These are phyloP conservation scores for Chimonanthus praecox DNA, from an alignment of 164 flowering plant species.

Conservation along the genomic window DNA sequence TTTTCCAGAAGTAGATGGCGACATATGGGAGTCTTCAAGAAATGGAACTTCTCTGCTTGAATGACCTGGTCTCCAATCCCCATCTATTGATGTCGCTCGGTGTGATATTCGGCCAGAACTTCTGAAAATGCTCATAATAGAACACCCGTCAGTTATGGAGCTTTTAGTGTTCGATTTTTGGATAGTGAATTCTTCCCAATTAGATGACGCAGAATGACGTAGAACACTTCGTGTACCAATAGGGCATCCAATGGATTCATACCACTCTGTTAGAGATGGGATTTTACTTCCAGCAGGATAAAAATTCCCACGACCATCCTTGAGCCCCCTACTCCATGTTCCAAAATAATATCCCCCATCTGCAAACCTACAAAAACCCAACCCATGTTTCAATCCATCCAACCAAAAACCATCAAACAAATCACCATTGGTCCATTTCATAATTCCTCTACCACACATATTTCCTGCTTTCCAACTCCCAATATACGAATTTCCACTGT, in stretches of 20 bases:
- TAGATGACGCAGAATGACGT: conserved; percentile 28
- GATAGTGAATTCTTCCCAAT: conserved; percentile 24
- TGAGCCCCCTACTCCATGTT: conserved; percentile 73
- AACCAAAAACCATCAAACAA: conserved; percentile 74
- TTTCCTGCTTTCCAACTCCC: conserved; percentile 84
- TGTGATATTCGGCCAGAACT: conserved; percentile 42
- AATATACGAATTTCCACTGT: conserved; percentile 48
- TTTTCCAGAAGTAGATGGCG: conserved; percentile 25
- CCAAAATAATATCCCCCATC: conserved; percentile 87
- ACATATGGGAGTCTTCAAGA: conserved; percentile 24
- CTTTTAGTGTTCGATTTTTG: conserved; percentile 34
- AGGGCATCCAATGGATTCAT: conserved; percentile 24
- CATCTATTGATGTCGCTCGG: conserved; percentile 32
- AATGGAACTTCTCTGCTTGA: conserved; percentile 25
- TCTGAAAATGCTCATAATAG: conserved; percentile 26
- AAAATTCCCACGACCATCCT: conserved; percentile 85
- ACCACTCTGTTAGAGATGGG: conserved; percentile 37
- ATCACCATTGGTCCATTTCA: conserved; percentile 84
- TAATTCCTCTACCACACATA: conserved; percentile 82
- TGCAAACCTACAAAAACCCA: conserved; percentile 61
- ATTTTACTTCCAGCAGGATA: conserved; percentile 71
- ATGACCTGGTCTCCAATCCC: conserved; percentile 24
- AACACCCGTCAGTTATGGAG: conserved; percentile 45
- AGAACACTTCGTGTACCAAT: conserved; percentile 15
- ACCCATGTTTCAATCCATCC: conserved; percentile 73